These are phyloP conservation scores for Pseudocercospora cruenta DNA, from an alignment of 2,329 filamentous ascomycete genomes.

Conservation along the genomic window DNA sequence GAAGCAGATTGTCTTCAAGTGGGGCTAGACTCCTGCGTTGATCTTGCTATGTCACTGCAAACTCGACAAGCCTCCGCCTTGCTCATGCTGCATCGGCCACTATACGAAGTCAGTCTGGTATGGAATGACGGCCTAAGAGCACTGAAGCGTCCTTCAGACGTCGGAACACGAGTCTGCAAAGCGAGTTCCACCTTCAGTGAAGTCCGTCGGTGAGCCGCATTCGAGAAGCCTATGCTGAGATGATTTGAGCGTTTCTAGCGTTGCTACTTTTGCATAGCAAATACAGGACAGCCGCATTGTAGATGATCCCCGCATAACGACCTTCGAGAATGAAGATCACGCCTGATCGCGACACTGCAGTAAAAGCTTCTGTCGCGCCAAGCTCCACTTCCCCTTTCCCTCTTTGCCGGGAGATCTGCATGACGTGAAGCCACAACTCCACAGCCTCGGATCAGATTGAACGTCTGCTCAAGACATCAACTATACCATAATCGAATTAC, in stretches of 20 bases:
- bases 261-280: background rate
- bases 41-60: background rate
- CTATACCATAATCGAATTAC: background rate
- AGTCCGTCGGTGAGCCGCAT: too few species aligned
- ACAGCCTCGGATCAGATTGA: background rate
- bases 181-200: too few species aligned
- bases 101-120: too few species aligned
- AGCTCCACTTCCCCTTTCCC: background rate
- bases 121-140: too few species aligned
- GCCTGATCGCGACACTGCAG: background rate
- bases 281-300: background rate
- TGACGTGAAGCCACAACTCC: background rate
- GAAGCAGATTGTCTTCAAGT: conserved; percentile 56
- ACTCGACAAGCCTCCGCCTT: background rate
- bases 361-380: background rate
- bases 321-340: background rate
- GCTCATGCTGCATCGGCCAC: too few species aligned
- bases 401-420: background rate
- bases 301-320: background rate
- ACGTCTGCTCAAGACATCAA: background rate
- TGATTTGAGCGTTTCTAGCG: background rate
- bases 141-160: too few species aligned
- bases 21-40: conserved; percentile 41
- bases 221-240: too few species aligned
- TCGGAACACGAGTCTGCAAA: too few species aligned